phyloP scores from a whole-genome alignment of 306 rosid genomes.

The Cucurbita argyrosperma region DNA sequence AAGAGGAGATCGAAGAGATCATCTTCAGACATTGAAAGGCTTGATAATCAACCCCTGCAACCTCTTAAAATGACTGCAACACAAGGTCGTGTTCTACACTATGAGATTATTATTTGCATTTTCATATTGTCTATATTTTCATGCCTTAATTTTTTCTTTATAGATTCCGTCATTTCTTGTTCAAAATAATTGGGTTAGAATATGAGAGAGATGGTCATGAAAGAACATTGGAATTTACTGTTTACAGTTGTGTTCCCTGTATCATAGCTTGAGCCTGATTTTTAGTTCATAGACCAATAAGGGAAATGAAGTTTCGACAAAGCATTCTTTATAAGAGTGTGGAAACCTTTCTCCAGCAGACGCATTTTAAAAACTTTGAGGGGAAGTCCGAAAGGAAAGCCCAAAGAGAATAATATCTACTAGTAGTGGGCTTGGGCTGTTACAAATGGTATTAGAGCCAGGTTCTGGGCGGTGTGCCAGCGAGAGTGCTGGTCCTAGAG shows the following conservation, averaged over 20 bases:
- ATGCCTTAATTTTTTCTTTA: neutral
- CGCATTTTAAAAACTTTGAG: no score
- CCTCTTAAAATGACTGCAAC: slow-evolving; percentile 42
- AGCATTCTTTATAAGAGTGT: no score
- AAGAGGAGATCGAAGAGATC: slow-evolving; percentile 67
- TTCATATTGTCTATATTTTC: neutral
- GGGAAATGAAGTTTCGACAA: no score
- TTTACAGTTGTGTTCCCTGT: neutral
- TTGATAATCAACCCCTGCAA: slow-evolving; percentile 53
- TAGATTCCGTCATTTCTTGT: neutral
- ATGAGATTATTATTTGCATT: neutral
- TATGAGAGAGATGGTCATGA: neutral
- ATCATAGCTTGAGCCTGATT: neutral
- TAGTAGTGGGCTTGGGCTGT: no score
- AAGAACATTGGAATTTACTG: neutral
- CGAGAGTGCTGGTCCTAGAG: no score
- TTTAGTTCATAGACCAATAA: neutral
- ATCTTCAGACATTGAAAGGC: slow-evolving; percentile 49
- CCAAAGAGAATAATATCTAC: no score
- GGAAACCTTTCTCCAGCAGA: no score
- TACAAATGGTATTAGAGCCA: no score
- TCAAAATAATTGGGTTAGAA: neutral
- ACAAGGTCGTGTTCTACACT: slow-evolving; percentile 29
- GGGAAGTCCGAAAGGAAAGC: no score
- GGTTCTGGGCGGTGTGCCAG: no score